phyloP scores from a whole-genome alignment of 306 rosid genomes.

The Sesbania bispinosa region DNA sequence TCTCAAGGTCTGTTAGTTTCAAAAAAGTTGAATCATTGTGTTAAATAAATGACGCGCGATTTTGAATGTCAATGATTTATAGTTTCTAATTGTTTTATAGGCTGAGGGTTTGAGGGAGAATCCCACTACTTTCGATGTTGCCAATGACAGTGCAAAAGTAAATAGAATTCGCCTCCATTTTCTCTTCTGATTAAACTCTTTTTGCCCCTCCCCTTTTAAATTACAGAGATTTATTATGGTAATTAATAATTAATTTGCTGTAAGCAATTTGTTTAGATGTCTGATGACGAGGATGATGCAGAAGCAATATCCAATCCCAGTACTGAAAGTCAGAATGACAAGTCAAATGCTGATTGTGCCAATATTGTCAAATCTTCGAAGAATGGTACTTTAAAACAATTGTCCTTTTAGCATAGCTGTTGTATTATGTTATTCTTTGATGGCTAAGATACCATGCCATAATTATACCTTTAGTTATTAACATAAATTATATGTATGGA shows the following conservation, averaged over 20 bases:
- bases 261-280: conserved; percentile 23
- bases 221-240: background rate
- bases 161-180: background rate
- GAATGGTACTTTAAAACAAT: conserved; percentile 28
- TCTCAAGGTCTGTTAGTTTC: conserved; percentile 48
- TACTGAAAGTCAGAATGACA: conserved; percentile 66
- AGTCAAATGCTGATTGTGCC: conserved; percentile 21
- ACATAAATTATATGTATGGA: no score
- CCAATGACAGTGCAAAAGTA: conserved; percentile 43
- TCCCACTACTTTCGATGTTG: conserved; percentile 28
- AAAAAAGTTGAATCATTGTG: background rate
- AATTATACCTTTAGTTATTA: background rate
- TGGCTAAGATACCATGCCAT: background rate
- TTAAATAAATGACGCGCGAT: background rate
- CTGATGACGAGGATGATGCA: conserved; percentile 62
- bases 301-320: conserved; percentile 40
- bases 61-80: background rate
- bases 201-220: background rate
- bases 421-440: no score
- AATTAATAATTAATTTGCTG: background rate
- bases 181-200: background rate
- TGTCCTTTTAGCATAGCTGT: background rate
- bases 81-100: conserved; percentile 34
- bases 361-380: conserved; percentile 16
- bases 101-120: conserved; percentile 59